These are phyloP conservation scores for Lantana camara DNA, from an alignment of 257 asterid species.

Conservation along the genomic window DNA sequence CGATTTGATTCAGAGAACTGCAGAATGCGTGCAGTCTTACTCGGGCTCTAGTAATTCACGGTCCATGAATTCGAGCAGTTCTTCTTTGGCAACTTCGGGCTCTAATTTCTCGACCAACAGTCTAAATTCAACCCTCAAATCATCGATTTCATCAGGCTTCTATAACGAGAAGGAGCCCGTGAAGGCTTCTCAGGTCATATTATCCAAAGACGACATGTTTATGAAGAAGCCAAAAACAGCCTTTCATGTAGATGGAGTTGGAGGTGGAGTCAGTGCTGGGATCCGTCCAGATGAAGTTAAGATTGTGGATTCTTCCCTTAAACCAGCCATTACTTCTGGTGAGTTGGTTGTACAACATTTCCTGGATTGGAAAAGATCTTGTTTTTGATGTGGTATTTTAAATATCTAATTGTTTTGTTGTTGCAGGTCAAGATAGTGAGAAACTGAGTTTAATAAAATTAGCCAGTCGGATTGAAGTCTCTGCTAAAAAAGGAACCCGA, in stretches of 20 bases:
- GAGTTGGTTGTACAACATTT: conserved; percentile 20
- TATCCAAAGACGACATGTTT: conserved; percentile 31
- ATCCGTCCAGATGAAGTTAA: conserved; percentile 38
- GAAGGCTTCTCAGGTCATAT: conserved; percentile 35
- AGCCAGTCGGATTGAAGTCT: conserved; percentile 71
- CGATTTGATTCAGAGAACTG: conserved; percentile 84
- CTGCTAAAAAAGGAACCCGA: conserved; percentile 63
- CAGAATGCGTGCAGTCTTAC: conserved; percentile 50
- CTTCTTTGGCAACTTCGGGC: conserved; percentile 17
- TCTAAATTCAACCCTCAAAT: conserved; percentile 24
- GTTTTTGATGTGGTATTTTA: conserved; percentile 8
- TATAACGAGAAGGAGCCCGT: conserved; percentile 36
- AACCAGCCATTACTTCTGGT: conserved; percentile 48
- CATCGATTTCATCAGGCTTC: conserved; percentile 30
- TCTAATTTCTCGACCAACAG: conserved; percentile 25
- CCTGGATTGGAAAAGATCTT: background rate
- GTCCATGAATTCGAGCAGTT: conserved; percentile 24
- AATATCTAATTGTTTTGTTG: conserved; percentile 24
- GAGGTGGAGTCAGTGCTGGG: conserved; percentile 1
- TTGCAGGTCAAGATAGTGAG: conserved; percentile 59
- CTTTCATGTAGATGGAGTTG: conserved; percentile 47
- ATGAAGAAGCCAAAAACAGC: conserved; percentile 52
- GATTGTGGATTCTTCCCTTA: conserved; percentile 60
- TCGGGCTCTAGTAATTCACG: conserved; percentile 38
- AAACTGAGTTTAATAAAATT: conserved; percentile 70